Evolutionary conservation across 2,329 filamentous ascomycete genomes (phyloP).

Genomic region (Knufia petricola): DNA sequence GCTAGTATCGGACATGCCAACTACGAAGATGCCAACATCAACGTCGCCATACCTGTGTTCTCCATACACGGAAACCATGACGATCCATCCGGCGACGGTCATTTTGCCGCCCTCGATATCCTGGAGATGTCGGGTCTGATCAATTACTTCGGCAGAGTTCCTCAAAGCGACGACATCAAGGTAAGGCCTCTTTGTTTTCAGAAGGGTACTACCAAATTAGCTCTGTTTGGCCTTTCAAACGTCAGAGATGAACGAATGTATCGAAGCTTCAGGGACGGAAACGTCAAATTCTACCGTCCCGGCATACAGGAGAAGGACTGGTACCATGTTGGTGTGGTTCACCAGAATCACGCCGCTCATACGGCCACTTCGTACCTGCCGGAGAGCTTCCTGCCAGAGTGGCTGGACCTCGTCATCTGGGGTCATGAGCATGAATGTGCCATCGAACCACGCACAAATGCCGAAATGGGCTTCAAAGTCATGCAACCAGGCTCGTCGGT

Average conservation of each 20-base stretch:
- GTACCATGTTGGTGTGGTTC: conserved; percentile 92
- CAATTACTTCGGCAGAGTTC: conserved; percentile 91
- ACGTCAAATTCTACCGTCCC: conserved; percentile 88
- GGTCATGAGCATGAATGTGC: conserved; percentile 95
- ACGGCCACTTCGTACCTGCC: conserved; percentile 90
- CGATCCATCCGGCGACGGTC: conserved; percentile 91
- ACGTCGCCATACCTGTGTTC: conserved; percentile 92
- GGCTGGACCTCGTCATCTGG: conserved; percentile 88
- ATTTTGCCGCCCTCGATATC: conserved; percentile 81
- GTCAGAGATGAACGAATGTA: conserved; percentile 92
- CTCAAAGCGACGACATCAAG: conserved; percentile 85
- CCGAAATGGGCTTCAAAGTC: conserved; percentile 83
- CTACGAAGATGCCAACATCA: conserved; percentile 95
- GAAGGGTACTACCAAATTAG: conserved; percentile 86
- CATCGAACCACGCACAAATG: conserved; percentile 73
- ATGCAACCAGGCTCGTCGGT: conserved; percentile 97
- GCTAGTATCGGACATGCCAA: conserved; percentile 90
- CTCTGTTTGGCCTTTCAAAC: conserved; percentile 89
- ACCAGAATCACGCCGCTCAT: conserved; percentile 91
- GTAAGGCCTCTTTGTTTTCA: conserved; percentile 87
- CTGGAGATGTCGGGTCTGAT: conserved; percentile 83
- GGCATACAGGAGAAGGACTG: conserved; percentile 72
- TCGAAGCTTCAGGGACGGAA: conserved; percentile 82
- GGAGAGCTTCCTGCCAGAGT: conserved; percentile 83
- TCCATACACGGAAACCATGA: conserved; percentile 98